Conservation (phyloP, 75 land plant species). For the Selaginella moellendorffii region DNA sequence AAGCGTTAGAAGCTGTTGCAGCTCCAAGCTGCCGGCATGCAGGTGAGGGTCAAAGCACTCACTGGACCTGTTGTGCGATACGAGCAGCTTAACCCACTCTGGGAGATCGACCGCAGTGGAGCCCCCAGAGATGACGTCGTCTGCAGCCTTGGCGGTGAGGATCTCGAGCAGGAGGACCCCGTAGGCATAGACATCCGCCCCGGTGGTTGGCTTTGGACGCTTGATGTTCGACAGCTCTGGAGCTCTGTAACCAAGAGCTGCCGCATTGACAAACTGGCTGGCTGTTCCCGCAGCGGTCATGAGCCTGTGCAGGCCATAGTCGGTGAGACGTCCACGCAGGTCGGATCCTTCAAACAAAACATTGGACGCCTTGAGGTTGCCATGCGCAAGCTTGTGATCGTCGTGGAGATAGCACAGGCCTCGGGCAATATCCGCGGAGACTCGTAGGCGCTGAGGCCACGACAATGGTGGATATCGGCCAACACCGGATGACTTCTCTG, state of each 20-base stretch:
- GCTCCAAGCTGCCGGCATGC: not conserved
- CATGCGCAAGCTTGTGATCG: not conserved
- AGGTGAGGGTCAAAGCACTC: slow-evolving; percentile 1
- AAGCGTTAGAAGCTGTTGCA: not conserved
- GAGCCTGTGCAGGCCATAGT: slow-evolving; percentile 3
- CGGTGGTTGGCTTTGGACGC: slow-evolving; percentile 1
- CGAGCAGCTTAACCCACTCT: not conserved
- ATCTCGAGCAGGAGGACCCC: not conserved
- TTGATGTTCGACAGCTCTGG: slow-evolving; percentile 4
- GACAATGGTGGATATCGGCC: not conserved
- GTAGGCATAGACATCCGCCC: slow-evolving; percentile 7
- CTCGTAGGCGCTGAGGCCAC: not conserved
- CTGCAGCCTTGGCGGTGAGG: not conserved
- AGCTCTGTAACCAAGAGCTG: slow-evolving; percentile 6
- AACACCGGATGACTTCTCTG: not conserved
- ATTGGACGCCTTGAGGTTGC: slow-evolving; percentile 2
- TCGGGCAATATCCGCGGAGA: not conserved
- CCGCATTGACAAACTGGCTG: slow-evolving; percentile 7
- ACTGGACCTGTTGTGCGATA: not conserved
- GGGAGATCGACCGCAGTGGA: not conserved
- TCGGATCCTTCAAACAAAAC: not conserved
- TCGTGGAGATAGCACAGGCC: not conserved
- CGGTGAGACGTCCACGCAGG: slow-evolving; percentile 2
- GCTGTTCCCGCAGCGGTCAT: slow-evolving; percentile 8
- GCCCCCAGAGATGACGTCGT: not conserved